Evolutionary conservation across 1,284 basidiomycete species (phyloP).

Genomic region (Sanguinoderma infundibulare): DNA sequence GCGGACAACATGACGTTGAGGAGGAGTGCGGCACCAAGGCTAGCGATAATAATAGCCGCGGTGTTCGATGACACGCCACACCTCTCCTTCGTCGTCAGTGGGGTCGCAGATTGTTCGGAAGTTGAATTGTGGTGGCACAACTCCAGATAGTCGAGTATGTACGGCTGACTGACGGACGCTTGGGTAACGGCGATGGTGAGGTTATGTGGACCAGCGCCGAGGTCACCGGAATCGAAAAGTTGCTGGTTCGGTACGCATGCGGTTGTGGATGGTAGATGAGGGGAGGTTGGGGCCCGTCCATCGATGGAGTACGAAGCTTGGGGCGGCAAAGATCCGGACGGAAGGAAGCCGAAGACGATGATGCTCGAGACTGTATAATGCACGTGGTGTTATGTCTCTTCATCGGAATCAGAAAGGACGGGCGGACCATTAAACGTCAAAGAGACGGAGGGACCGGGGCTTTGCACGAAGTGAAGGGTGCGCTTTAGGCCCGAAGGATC

Average conservation of each 20-base stretch:
- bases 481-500: constrained; percentile 16
- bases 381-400: not conserved
- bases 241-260: constrained; percentile 42
- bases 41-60: constrained; percentile 18
- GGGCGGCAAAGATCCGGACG: constrained; percentile 35
- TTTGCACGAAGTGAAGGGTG: constrained; percentile 22
- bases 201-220: constrained; percentile 38
- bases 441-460: constrained; percentile 30
- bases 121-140: constrained; percentile 43
- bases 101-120: not conserved
- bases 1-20: constrained; percentile 12
- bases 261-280: constrained; percentile 40
- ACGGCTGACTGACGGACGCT: constrained; percentile 36
- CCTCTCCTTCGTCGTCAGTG: not conserved
- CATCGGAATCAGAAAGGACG: not conserved
- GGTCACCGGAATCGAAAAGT: constrained; percentile 42
- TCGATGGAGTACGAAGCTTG: constrained; percentile 44
- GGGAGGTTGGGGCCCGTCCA: constrained; percentile 34
- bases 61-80: not conserved
- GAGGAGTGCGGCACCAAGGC: constrained; percentile 19
- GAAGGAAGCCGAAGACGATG: constrained; percentile 45
- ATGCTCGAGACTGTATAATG: not conserved
- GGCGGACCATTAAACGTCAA: constrained; percentile 42
- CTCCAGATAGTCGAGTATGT: constrained; percentile 39
- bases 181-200: constrained; percentile 43